Base-by-base conservation (phyloP, 768 basidiomycete genomes). In the Rubroboletus pulcherrimus region DNA sequence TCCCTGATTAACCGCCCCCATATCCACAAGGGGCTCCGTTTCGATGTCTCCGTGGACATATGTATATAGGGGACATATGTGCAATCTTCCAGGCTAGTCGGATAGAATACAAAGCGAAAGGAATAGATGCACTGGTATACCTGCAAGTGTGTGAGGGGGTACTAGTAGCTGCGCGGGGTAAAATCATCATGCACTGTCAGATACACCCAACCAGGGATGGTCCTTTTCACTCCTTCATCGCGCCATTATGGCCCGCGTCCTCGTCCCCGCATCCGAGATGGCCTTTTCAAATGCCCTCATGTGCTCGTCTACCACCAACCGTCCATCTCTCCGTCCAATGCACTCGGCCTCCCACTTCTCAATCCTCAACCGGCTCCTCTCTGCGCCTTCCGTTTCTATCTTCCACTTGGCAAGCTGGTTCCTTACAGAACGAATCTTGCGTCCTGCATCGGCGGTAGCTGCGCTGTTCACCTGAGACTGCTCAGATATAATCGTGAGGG, bases 401-500 rank as follows among this genome's bases (percentile, higher is more conserved):
- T 85, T 80, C 86, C 89, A 90, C 21, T 83, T 87, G 7, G 85
- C 86, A 31, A 93, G 72, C 61, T 87, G 89, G 63, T 93, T 92
- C 74, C 89, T 91, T 58, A 93, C 72, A 14, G 89, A 88, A 47
- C 92, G 86, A 40, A 95, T 85, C 72, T 90, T 92, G 38, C 92
- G 81, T 44, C 90, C 91, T 0, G 91, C 87, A 54, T 95, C 92
- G 1, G 91, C 85, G 10, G 89, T 87, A 5, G 86, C 87, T 1
- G 89, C 93, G 10, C 86, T 84, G 64, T 92, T 91, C 48, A 93
- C 90, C 67, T 95, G 92, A 14, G 91, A 88, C 56, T 93, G 89
- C 64, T 95, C 92, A 26, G 88, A 91, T 60, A 93, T 83, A 34
- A 84, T 81, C 3, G 85, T 80, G 43, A 95, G 79, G 11, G 90